Percentiles rank a stretch among this genome's conserved stretches.
phyloP scores from a whole-genome alignment of 2,329 filamentous ascomycete genomes.

The Fusarium sp. region DNA sequence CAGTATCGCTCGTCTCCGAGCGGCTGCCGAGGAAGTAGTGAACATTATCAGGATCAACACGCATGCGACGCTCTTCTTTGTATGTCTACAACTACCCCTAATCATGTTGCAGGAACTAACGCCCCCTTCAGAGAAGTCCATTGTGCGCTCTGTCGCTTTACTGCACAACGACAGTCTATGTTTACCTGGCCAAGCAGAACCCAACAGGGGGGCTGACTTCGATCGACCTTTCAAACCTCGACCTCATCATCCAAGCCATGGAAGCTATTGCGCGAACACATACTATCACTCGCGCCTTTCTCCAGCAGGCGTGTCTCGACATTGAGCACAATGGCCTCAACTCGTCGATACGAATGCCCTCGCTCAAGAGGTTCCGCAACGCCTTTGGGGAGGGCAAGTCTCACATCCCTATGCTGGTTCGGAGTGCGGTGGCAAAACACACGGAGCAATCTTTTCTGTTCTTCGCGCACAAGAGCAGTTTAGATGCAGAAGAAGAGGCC shows the following conservation, averaged over 20 bases:
- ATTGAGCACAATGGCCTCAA: constrained; percentile 68
- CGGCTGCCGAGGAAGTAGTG: constrained; percentile 86
- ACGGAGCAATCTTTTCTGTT: constrained; percentile 55
- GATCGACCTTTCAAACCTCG: constrained; percentile 64
- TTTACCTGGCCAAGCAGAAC: constrained; percentile 79
- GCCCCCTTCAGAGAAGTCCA: constrained; percentile 47
- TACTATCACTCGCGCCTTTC: constrained; percentile 82
- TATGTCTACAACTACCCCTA: constrained; percentile 57
- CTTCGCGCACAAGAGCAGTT: background rate
- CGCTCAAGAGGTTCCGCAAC: constrained; percentile 49
- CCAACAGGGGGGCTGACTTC: constrained; percentile 69
- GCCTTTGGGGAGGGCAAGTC: constrained; percentile 47
- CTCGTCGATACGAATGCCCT: constrained; percentile 51
- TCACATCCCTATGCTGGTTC: constrained; percentile 62
- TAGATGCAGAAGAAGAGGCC: constrained; percentile 17
- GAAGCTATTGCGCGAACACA: constrained; percentile 80
- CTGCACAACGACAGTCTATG: constrained; percentile 84
- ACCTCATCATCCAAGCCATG: constrained; percentile 84
- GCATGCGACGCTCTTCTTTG: constrained; percentile 74
- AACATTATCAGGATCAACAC: constrained; percentile 84
- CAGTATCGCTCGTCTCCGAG: constrained; percentile 79
- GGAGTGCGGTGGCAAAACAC: constrained; percentile 57
- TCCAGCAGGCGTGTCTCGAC: constrained; percentile 88
- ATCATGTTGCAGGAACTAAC: background rate
- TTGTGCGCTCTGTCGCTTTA: constrained; percentile 81